Percentiles rank a stretch among this genome's conserved stretches.
Evolutionary conservation across 2,329 filamentous ascomycete species (phyloP).

Genomic region (Cladobotryum mycophilum): DNA sequence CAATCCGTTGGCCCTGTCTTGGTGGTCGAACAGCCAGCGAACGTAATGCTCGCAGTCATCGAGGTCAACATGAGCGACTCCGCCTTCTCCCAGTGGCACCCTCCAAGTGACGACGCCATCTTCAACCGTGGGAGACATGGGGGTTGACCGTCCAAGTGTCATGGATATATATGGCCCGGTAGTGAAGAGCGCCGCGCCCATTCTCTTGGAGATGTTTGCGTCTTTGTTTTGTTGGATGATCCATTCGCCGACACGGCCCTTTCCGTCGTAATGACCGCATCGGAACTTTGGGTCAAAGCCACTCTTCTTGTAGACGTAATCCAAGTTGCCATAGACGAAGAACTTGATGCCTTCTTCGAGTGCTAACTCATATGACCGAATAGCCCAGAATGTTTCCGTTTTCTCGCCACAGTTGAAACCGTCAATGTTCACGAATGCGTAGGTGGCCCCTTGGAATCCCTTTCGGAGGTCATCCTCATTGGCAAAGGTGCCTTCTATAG

Average conservation of each 20-base stretch:
- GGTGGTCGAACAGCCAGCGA: slow-evolving; percentile 43
- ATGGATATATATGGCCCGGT: slow-evolving; percentile 43
- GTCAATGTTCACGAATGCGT: slow-evolving; percentile 50
- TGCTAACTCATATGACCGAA: slow-evolving; percentile 35
- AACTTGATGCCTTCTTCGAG: slow-evolving; percentile 38
- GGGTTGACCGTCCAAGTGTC: slow-evolving; percentile 28
- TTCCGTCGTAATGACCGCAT: slow-evolving; percentile 42
- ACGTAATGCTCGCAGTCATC: slow-evolving; percentile 43
- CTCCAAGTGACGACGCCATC: slow-evolving; percentile 36
- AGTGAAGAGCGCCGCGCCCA: slow-evolving; percentile 33
- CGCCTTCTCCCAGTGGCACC: slow-evolving; percentile 34
- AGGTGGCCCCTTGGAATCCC: slow-evolving; percentile 38
- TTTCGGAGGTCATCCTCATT: slow-evolving; percentile 37
- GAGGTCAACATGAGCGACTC: slow-evolving; percentile 35
- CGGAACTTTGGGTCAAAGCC: slow-evolving; percentile 40
- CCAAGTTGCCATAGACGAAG: slow-evolving; percentile 43
- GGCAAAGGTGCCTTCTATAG: slow-evolving; percentile 42
- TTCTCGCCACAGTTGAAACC: slow-evolving; percentile 49
- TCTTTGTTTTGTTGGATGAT: slow-evolving; percentile 34
- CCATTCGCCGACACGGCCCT: slow-evolving; percentile 39
- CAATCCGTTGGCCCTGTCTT: slow-evolving; percentile 35
- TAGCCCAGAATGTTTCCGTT: slow-evolving; percentile 42
- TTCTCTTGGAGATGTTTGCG: slow-evolving; percentile 15
- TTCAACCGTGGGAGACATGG: slow-evolving; percentile 35
- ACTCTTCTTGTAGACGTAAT: slow-evolving; percentile 42